These are phyloP conservation scores for Solanum rostratum DNA, from an alignment of 257 asterid species.

Conservation along the genomic window DNA sequence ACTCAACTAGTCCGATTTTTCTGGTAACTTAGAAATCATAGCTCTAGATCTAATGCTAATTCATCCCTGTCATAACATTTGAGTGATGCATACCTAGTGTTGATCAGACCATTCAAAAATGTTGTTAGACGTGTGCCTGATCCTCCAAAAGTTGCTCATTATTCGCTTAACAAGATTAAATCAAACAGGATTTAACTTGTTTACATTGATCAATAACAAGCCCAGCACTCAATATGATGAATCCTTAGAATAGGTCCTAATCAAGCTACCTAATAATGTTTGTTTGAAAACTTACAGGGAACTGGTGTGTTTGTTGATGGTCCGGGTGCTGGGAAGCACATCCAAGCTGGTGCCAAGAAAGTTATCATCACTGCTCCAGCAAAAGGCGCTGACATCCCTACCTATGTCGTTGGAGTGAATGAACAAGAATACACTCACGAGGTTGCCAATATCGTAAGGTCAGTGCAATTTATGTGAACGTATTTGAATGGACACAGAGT, in stretches of 20 bases:
- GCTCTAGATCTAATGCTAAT: too few species aligned
- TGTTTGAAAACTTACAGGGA: conserved; percentile 36
- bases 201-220: background rate
- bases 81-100: background rate
- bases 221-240: background rate
- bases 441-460: conserved; percentile 78
- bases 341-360: conserved; percentile 98
- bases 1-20: too few species aligned
- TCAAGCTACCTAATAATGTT: background rate
- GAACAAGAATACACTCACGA: conserved; percentile 75
- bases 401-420: conserved; percentile 84
- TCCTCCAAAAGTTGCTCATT: background rate
- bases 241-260: background rate
- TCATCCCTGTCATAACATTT: too few species aligned
- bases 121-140: background rate
- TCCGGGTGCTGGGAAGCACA: conserved; percentile 95
- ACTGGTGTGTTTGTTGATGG: conserved; percentile 95
- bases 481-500: background rate
- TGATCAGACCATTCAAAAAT: background rate
- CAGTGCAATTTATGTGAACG: background rate
- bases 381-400: conserved; percentile 90
- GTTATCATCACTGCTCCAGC: conserved; percentile 96
- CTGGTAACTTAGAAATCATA: too few species aligned
- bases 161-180: background rate
- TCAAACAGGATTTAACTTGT: background rate